Base-by-base conservation (phyloP, 345 rosid genomes). In the Lumnitzera littorea region DNA sequence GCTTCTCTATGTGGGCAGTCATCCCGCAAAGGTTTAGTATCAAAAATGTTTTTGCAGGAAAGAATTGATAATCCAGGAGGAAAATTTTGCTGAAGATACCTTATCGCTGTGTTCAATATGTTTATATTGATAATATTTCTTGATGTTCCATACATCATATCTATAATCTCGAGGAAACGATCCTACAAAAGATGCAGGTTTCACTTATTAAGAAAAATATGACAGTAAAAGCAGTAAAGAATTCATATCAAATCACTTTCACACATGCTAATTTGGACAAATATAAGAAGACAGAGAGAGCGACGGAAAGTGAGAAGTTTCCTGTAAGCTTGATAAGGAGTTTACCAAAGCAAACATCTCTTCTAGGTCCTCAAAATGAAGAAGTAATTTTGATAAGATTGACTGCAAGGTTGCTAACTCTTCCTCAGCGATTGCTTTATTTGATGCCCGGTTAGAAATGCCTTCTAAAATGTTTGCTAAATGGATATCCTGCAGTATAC, bases 141-240 rank as follows among this genome's bases (percentile, higher is more conserved):
- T 50, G 87, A 72, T 69, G 70, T 75, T 78, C 95, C 98, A 70
- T 77, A 71, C 83, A 85, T 78, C 60, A 79, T 74, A 75, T 91
- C 96, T 67, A 89, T 74, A 70, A 83, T 80, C 76, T 89, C 83
- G 58, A 91, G 81, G 76, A 84, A 89, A 75, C 83, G 86, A 57
- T 74, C 62, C 98, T 91, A 68, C 76, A 82, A 62, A 46, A 66
- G 20, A 53, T 57, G 16, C 13, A 17, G 16, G 14, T 16, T 20
- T 20, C 43, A 36, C 43, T 20, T 24, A 16, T 27, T 48, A 24
- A 27, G 27, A 50, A 25, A 23, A 60, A 1, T 53, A 31, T 50
- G 17, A 55, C 20, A 49, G 51, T 31, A 5, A 65, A 36, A 36
- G 11, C 7, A 36, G 43, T 36, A 36, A 36, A 36, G 43, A 36